Evolutionary conservation across 805 yeast genomes (phyloP), one percentile per base, ranked within the genome.

Genomic region (Cyberlindnera veronae): DNA sequence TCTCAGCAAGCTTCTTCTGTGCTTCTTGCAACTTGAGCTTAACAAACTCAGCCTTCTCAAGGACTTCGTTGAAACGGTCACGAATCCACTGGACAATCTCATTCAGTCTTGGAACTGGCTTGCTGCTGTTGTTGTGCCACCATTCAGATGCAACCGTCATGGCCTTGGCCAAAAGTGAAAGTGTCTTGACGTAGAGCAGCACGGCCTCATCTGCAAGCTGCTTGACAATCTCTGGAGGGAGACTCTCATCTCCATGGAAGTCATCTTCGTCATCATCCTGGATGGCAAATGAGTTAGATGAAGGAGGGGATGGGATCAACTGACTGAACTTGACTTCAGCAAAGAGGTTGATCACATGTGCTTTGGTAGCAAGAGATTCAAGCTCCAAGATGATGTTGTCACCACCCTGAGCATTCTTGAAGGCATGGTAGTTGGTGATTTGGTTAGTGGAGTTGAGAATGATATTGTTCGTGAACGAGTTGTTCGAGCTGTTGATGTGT

Each of bases 311-410:
- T 9, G 96, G 96, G 27, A 84, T 76, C 51, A 90, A 68, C 64
- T 91, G 97, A 30, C 83, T 72, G 54, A 82, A 87, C 62, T 93
- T 93, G 20, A 88, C 89, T 50, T 89, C 96, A 0, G 97, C 98
- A 67, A 83, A 89, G 23, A 88, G 69, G 48, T 81, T 79, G 16
- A 93, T 80, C 0, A 95, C 95, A 57, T 89, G 93, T 0, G 96
- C 88, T 65, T 88, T 89, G 1, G 96, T 88, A 3, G 95, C 88
- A 32, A 88, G 65, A 1, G 79, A 69, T 59, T 89, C 96, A 44
- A 90, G 67, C 40, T 71, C 68, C 20, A 56, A 50, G 6, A 73
- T 60, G 16, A 75, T 67, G 44, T 62, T 60, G 63, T 72, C 42
- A 52, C 60, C 16, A 18, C 49, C 49, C 16, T 32, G 38, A 15